These are phyloP conservation scores for Hypoxylon lenormandii DNA, from an alignment of 495 filamentous ascomycete genomes.

Conservation along the genomic window DNA sequence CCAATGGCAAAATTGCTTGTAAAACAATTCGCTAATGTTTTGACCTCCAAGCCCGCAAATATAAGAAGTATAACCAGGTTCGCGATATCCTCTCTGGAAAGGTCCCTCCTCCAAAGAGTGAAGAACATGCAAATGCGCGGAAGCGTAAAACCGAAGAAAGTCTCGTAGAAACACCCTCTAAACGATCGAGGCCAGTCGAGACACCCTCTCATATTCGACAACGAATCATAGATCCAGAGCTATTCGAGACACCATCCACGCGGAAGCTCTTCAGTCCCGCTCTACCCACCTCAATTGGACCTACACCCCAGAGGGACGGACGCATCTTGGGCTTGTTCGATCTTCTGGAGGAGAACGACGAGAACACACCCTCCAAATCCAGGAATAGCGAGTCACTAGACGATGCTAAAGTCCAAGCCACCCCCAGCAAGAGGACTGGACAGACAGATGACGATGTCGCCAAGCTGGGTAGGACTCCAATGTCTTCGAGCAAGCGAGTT, in stretches of 20 bases:
- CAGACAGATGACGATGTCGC: constrained; percentile 52
- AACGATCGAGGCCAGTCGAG: constrained; percentile 36
- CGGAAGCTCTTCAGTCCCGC: constrained; percentile 72
- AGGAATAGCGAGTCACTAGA: constrained; percentile 13
- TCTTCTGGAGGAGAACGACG: constrained; percentile 72
- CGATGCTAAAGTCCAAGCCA: constrained; percentile 46
- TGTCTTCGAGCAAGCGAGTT: constrained; percentile 70
- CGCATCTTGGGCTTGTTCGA: constrained; percentile 92
- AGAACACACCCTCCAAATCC: constrained; percentile 56
- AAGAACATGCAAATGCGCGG: constrained; percentile 47
- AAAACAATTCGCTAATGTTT: background rate
- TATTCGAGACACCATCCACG: constrained; percentile 70
- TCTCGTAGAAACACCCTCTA: constrained; percentile 58
- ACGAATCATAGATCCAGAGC: constrained; percentile 57
- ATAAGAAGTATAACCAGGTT: constrained; percentile 86
- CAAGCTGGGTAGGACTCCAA: constrained; percentile 69
- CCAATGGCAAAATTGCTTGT: background rate
- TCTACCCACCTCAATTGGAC: constrained; percentile 72
- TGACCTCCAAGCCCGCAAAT: constrained; percentile 75
- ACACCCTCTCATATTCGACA: constrained; percentile 34
- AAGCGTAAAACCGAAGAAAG: constrained; percentile 55
- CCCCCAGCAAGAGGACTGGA: constrained; percentile 54
- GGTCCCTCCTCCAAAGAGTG: constrained; percentile 53
- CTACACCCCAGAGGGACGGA: constrained; percentile 92
- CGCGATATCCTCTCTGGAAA: constrained; percentile 71